Evolutionary conservation across 192 early-diverging fungal species (phyloP).

Genomic region (Phlyctochytrium bullatum): DNA sequence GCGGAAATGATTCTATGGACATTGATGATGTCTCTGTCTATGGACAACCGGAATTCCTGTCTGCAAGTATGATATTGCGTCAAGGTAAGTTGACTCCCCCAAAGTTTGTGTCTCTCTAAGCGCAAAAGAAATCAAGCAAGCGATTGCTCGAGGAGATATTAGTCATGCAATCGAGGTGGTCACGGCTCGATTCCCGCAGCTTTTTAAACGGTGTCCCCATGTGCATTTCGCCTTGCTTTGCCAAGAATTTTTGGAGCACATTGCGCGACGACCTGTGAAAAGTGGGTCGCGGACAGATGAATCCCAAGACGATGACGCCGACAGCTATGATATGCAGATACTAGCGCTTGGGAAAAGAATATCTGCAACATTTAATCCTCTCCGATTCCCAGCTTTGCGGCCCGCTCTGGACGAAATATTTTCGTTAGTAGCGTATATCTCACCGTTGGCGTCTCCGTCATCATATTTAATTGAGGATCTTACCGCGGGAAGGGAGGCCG

Average conservation of each 20-base stretch:
- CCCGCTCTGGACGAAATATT: constrained; percentile 2
- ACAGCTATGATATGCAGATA: not conserved
- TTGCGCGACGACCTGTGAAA: constrained; percentile 23
- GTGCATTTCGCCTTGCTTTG: constrained; percentile 79
- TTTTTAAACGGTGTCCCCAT: constrained; percentile 60
- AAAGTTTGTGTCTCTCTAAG: constrained; percentile 4
- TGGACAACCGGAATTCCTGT: constrained; percentile 21
- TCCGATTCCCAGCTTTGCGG: not conserved
- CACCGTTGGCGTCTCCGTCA: not conserved
- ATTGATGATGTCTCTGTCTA: constrained; percentile 14
- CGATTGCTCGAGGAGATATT: constrained; percentile 72
- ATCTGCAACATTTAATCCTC: not conserved
- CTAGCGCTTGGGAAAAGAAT: not conserved
- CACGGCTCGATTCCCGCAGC: constrained; percentile 63
- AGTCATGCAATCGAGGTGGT: constrained; percentile 67
- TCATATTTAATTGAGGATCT: not conserved
- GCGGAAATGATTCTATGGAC: not conserved
- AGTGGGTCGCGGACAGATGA: not conserved
- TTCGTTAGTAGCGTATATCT: not conserved
- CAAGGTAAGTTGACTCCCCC: not conserved
- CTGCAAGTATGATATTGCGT: constrained; percentile 25
- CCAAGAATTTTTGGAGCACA: constrained; percentile 85
- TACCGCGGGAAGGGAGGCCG: not conserved
- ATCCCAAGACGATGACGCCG: not conserved
- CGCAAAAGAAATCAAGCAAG: constrained; percentile 46